These are phyloP conservation scores for Sclerospora graminicola DNA, from an alignment of 352 stramenopile genomes.

Conservation along the genomic window DNA sequence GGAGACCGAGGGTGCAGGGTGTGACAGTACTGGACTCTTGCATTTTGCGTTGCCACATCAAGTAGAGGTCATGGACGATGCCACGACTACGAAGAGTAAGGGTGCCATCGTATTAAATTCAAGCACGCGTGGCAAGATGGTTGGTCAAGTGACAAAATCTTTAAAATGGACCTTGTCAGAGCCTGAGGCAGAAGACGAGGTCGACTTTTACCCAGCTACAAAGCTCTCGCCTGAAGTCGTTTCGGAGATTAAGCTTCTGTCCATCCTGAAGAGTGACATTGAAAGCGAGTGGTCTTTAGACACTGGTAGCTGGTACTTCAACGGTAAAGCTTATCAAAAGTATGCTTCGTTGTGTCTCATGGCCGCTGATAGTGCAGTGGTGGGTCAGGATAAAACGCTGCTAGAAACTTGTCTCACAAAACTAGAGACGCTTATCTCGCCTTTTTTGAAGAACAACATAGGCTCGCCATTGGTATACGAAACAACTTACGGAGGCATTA, in stretches of 20 bases:
- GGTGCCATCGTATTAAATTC: slow-evolving; percentile 41
- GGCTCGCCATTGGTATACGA: slow-evolving; percentile 54
- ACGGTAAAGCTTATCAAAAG: slow-evolving; percentile 70
- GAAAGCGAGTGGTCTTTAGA: slow-evolving; percentile 32
- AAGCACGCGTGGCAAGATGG: slow-evolving; percentile 48
- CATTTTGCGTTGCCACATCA: slow-evolving; percentile 70
- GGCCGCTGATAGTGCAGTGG: slow-evolving; percentile 34
- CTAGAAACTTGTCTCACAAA: slow-evolving; percentile 45
- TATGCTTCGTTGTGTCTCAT: slow-evolving; percentile 72
- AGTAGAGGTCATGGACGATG: slow-evolving; percentile 27
- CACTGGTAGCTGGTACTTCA: slow-evolving; percentile 66
- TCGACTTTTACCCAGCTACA: slow-evolving; percentile 46
- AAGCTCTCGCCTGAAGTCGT: slow-evolving; percentile 27
- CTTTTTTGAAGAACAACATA: slow-evolving; percentile 53
- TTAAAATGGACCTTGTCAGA: slow-evolving; percentile 44
- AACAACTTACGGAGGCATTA: slow-evolving; percentile 54
- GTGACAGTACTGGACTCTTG: slow-evolving; percentile 34
- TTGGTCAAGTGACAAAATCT: slow-evolving; percentile 30
- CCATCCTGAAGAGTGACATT: slow-evolving; percentile 47
- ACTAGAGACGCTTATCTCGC: slow-evolving; percentile 37
- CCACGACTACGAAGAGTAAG: neutral
- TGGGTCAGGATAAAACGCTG: slow-evolving; percentile 40
- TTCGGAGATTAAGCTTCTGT: slow-evolving; percentile 27
- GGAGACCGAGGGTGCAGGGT: slow-evolving; percentile 39
- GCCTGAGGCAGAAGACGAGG: slow-evolving; percentile 32